phyloP scores from a whole-genome alignment of 1,139 yeast genomes.

The Pichia kudriavzevii region DNA sequence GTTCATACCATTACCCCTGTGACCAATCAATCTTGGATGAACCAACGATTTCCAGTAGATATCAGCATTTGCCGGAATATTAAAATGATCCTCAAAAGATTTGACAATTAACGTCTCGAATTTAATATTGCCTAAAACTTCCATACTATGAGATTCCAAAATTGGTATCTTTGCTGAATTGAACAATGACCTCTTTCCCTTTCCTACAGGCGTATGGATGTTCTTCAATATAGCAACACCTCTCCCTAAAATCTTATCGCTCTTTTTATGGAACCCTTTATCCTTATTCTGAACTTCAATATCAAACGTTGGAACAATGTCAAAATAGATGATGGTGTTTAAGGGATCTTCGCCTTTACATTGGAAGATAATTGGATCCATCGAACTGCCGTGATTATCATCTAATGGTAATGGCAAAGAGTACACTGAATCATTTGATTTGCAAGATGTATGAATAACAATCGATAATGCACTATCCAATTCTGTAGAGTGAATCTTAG shows the following conservation, averaged over 20 bases:
- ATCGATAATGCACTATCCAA: conserved; percentile 83
- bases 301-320: conserved; percentile 87
- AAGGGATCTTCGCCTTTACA: conserved; percentile 45
- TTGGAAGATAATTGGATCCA: conserved; percentile 78
- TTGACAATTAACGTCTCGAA: conserved; percentile 70
- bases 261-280: conserved; percentile 8
- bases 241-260: conserved; percentile 60
- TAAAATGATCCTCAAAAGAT: conserved; percentile 66
- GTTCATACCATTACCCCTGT: conserved; percentile 92
- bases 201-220: conserved; percentile 64
- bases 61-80: conserved; percentile 63
- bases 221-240: conserved; percentile 72
- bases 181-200: conserved; percentile 59
- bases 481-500: conserved; percentile 72
- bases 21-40: conserved; percentile 90
- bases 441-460: conserved; percentile 51
- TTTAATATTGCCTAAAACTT: conserved; percentile 66
- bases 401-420: conserved; percentile 78
- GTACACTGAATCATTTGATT: conserved; percentile 49
- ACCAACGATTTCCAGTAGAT: conserved; percentile 91
- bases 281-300: conserved; percentile 38
- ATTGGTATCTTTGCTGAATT: conserved; percentile 71
- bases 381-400: conserved; percentile 65
- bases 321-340: conserved; percentile 65
- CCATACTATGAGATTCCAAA: conserved; percentile 61